Evolutionary conservation across 768 basidiomycete genomes (phyloP), one percentile per base, ranked within the genome.

Genomic region (Jaapia argillacea): DNA sequence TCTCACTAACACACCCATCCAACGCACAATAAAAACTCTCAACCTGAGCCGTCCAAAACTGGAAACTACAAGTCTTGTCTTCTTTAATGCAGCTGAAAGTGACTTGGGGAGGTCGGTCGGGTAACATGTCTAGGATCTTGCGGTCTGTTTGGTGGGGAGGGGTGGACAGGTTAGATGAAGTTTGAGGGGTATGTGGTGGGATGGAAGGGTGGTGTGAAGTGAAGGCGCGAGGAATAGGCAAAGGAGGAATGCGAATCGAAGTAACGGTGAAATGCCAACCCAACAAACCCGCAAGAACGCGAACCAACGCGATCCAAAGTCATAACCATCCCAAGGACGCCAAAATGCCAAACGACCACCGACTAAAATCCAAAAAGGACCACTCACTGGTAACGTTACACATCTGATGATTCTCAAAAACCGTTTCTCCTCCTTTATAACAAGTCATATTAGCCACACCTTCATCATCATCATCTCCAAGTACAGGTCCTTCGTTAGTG

Each of bases 331-430:
- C n/a, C n/a, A n/a, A n/a, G n/a, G n/a, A n/a, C n/a, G n/a, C n/a
- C n/a, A n/a, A n/a, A n/a, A n/a, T n/a, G n/a, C n/a, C n/a, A n/a
- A n/a, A n/a, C n/a, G n/a, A n/a, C n/a, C n/a, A n/a, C n/a, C n/a
- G n/a, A n/a, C n/a, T n/a, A n/a, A n/a, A n/a, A n/a, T n/a, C n/a
- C n/a, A n/a, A n/a, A n/a, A n/a, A n/a, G n/a, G n/a, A n/a, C n/a
- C n/a, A n/a, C n/a, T n/a, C 56, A 94, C 92, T 98, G 7, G 96
- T 99, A 25, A 99, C 93, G 58, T 97, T 79, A 64, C 96, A 99
- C 81, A 96, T 90, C 60, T 99, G 94, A 61, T 92, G 90, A 51
- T 96, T 92, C 59, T 78, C 83, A 60, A 88, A 85, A n/a, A 99
- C 85, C 0, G 90, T 93, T 58, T 85, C 75, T 20, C 96, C 96